phyloP scores from a whole-genome alignment of 345 rosid species.

The Bruguiera parviflora region DNA sequence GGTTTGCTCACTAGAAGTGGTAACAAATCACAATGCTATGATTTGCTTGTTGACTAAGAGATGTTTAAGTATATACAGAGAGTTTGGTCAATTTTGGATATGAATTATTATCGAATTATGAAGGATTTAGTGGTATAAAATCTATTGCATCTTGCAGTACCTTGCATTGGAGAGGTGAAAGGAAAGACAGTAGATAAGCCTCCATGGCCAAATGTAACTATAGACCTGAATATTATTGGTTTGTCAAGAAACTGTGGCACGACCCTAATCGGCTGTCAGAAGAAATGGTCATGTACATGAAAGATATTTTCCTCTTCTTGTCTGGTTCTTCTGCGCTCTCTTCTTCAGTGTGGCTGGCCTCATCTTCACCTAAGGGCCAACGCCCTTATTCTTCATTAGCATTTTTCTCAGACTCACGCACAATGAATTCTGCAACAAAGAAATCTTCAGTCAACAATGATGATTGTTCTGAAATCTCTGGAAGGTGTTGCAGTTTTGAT shows the following conservation, averaged over 20 bases:
- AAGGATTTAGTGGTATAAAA: neutral
- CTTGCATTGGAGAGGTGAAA: slow-evolving; percentile 22
- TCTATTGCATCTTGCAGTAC: slow-evolving; percentile 19
- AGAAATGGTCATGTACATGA: slow-evolving; percentile 94
- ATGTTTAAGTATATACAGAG: neutral
- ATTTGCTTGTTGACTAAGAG: neutral
- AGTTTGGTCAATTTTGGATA: neutral
- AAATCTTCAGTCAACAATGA: slow-evolving; percentile 67
- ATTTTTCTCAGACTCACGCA: slow-evolving; percentile 65
- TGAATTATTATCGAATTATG: neutral
- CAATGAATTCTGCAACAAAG: slow-evolving; percentile 40
- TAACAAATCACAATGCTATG: slow-evolving; percentile 10
- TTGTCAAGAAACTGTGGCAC: slow-evolving; percentile 61
- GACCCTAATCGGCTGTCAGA: slow-evolving; percentile 76
- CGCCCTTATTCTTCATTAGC: slow-evolving; percentile 75
- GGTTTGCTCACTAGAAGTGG: slow-evolving; percentile 25
- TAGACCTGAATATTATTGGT: slow-evolving; percentile 16
- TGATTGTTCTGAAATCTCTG: slow-evolving; percentile 45
- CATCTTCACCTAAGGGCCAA: slow-evolving; percentile 79
- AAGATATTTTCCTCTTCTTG: slow-evolving; percentile 77
- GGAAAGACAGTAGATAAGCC: slow-evolving; percentile 20
- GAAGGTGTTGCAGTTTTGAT: slow-evolving; percentile 59
- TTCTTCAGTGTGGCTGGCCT: slow-evolving; percentile 41
- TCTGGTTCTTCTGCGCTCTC: slow-evolving; percentile 66
- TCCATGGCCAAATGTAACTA: slow-evolving; percentile 13